Conservation (phyloP, 2,329 filamentous ascomycete genomes). For the Diaporthe amygdali region DNA sequence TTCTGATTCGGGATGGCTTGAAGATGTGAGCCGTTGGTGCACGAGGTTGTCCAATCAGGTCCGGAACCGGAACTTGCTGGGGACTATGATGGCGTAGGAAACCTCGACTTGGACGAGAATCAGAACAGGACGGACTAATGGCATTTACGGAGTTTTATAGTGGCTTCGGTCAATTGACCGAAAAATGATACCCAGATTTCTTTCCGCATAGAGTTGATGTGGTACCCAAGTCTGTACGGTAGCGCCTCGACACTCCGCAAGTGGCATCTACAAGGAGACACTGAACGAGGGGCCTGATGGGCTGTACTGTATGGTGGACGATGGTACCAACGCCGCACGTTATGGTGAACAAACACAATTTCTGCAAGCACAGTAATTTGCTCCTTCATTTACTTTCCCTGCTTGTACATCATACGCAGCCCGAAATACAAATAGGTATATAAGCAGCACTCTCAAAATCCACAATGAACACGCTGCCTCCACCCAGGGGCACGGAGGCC, state of each 20-base stretch:
- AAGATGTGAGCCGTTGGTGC: too few species aligned
- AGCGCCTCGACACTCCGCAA: background rate
- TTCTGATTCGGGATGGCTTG: background rate
- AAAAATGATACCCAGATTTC: conserved; percentile 20
- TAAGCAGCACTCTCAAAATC: conserved; percentile 17
- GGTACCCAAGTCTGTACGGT: background rate
- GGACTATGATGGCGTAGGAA: too few species aligned
- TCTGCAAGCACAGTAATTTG: background rate
- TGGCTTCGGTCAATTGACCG: background rate
- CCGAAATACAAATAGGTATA: conserved; percentile 24
- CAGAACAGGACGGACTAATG: background rate
- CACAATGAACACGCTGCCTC: conserved; percentile 1
- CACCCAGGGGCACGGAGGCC: background rate
- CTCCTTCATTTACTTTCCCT: background rate
- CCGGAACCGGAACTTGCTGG: background rate
- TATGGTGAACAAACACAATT: background rate
- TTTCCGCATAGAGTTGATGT: background rate
- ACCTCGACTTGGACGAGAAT: background rate
- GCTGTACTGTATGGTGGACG: background rate
- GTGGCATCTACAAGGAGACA: background rate
- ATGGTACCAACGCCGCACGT: too few species aligned
- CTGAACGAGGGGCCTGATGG: background rate
- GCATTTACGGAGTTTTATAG: conserved; percentile 6
- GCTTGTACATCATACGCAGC: background rate
- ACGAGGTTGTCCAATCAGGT: background rate